Evolutionary conservation across 2,329 filamentous ascomycete genomes (phyloP).

Genomic region (Didymella pinodella): DNA sequence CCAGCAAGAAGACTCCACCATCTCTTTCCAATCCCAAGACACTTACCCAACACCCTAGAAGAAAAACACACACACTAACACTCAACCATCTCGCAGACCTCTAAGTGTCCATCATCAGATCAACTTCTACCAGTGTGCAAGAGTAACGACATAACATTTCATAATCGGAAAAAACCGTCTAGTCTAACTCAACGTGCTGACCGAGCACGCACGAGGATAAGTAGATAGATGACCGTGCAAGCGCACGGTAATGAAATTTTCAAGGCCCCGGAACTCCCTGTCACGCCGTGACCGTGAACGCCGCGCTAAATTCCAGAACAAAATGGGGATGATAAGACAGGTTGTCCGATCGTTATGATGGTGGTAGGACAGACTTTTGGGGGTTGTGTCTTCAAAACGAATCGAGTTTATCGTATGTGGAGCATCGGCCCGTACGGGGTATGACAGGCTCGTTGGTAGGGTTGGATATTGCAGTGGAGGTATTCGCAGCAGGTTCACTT

Average conservation of each 20-base stretch:
- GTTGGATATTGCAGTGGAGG: background rate
- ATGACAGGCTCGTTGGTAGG: background rate
- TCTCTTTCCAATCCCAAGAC: no score
- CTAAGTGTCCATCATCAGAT: no score
- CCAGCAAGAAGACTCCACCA: no score
- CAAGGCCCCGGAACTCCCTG: conserved; percentile 1
- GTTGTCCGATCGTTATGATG: background rate
- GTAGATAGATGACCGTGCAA: background rate
- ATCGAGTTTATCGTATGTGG: background rate
- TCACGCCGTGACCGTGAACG: conserved; percentile 15
- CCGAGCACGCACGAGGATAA: background rate
- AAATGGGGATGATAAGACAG: background rate
- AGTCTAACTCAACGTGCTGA: background rate
- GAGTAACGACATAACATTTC: background rate
- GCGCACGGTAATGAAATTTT: background rate
- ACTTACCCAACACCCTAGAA: no score
- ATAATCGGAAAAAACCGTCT: background rate
- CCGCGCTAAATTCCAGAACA: conserved; percentile 16
- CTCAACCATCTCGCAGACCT: no score
- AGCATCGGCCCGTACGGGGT: background rate
- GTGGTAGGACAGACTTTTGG: background rate
- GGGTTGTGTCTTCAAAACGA: background rate
- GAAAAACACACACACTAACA: no score
- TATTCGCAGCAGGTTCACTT: background rate
- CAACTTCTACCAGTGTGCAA: no score